phyloP scores from a whole-genome alignment of 371 early-diverging fungal species.

The Rhizopus sp. region DNA sequence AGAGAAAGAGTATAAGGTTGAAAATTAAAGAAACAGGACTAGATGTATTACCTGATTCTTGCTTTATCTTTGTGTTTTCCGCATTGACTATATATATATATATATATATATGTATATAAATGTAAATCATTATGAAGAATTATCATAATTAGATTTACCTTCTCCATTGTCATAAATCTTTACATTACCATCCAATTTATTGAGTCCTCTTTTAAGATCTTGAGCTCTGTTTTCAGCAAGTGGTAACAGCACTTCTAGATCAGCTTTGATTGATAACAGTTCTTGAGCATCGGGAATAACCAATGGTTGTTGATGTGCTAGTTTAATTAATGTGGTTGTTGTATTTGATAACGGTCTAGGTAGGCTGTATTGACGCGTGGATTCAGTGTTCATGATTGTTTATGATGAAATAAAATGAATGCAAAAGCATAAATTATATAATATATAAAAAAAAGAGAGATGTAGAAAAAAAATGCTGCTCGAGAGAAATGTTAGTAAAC shows the following conservation, averaged over 20 bases:
- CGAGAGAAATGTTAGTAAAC: too few relatives aligned
- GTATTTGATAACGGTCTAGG: slow-evolving; percentile 21
- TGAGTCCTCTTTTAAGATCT: slow-evolving; percentile 25
- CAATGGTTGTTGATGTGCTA: slow-evolving; percentile 9
- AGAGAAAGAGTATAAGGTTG: slow-evolving; percentile 1
- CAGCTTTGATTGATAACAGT: slow-evolving; percentile 33
- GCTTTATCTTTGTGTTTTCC: slow-evolving; percentile 36
- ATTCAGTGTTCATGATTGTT: slow-evolving; percentile 22
- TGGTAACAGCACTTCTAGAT: slow-evolving; percentile 32
- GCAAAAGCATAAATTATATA: neutral
- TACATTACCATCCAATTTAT: slow-evolving; percentile 1
- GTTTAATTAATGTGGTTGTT: slow-evolving; percentile 11
- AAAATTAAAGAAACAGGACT: neutral
- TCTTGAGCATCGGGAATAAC: slow-evolving; percentile 36
- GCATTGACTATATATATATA: slow-evolving; percentile 17
- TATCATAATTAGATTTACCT: neutral
- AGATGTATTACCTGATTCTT: slow-evolving; percentile 23
- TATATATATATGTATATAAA: too few relatives aligned
- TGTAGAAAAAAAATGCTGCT: too few relatives aligned
- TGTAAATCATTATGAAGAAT: slow-evolving; percentile 23
- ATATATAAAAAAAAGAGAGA: neutral
- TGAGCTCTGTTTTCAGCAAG: slow-evolving; percentile 25
- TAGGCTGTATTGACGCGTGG: slow-evolving; percentile 29
- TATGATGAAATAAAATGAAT: slow-evolving; percentile 3
- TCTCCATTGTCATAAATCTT: slow-evolving; percentile 10